Conservation (phyloP, 2,329 filamentous ascomycete genomes). For the Phyllosticta citribraziliensis region DNA sequence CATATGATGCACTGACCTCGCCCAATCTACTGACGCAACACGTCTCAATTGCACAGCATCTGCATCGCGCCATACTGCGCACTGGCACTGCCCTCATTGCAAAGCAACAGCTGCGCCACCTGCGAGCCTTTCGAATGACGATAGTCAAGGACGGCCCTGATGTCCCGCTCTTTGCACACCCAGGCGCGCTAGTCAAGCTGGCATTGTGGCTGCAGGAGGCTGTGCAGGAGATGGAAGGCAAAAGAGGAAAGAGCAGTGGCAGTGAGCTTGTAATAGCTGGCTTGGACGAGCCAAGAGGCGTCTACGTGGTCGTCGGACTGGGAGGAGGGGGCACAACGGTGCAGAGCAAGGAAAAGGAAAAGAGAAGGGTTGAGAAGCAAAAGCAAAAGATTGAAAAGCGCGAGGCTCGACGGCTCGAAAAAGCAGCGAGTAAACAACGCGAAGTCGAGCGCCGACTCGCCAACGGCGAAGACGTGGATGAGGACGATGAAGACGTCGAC, state of each 20-base stretch:
- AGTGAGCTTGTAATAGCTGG: conserved; percentile 83
- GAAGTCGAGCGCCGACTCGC: conserved; percentile 27
- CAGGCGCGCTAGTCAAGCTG: conserved; percentile 84
- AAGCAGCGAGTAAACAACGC: conserved; percentile 49
- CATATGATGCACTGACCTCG: conserved; percentile 45
- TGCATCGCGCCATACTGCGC: conserved; percentile 86
- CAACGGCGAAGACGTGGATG: conserved; percentile 52
- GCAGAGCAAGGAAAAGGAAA: conserved; percentile 48
- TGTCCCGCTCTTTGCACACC: conserved; percentile 82
- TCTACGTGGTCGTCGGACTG: conserved; percentile 89
- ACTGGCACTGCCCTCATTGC: conserved; percentile 85
- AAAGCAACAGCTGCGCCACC: conserved; percentile 86
- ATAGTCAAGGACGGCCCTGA: conserved; percentile 94
- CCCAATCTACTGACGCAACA: conserved; percentile 66
- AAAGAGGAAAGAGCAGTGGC: conserved; percentile 47
- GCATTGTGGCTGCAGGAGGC: conserved; percentile 93
- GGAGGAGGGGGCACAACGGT: conserved; percentile 66
- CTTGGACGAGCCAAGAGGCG: conserved; percentile 73
- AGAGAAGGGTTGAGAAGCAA: conserved; percentile 56
- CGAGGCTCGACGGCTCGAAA: conserved; percentile 50
- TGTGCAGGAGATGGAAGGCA: conserved; percentile 73
- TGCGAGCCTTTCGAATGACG: conserved; percentile 88
- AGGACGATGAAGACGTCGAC: conserved; percentile 39
- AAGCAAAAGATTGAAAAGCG: conserved; percentile 40
- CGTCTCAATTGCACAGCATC: conserved; percentile 73